Conservation (phyloP, 371 early-diverging fungal species). For the Mortierella sp. region DNA sequence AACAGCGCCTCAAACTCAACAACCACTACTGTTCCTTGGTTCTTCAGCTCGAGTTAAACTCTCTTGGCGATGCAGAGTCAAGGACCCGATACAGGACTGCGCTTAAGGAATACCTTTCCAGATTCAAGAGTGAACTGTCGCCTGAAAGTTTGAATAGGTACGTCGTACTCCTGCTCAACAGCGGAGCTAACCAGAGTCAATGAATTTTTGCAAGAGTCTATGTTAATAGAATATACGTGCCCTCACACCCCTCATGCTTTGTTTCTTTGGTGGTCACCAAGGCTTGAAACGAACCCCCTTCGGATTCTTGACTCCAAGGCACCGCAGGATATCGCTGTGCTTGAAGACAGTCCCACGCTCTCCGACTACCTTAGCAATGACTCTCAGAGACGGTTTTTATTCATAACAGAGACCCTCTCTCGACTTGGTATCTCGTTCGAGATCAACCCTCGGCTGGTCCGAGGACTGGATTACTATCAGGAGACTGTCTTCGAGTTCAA, state of each 20-base stretch:
- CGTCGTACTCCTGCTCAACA: background rate
- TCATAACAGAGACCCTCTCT: conserved; percentile 52
- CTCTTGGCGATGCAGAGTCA: conserved; percentile 61
- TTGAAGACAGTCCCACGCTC: conserved; percentile 52
- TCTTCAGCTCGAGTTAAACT: conserved; percentile 61
- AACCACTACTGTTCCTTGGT: background rate
- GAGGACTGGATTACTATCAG: conserved; percentile 75
- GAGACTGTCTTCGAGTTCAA: conserved; percentile 72
- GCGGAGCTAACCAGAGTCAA: background rate
- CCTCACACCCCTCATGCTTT: background rate
- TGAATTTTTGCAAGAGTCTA: background rate
- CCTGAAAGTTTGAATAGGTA: conserved; percentile 58
- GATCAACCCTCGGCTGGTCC: conserved; percentile 62
- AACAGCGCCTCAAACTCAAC: background rate
- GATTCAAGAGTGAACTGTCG: conserved; percentile 52
- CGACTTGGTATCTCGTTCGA: conserved; percentile 57
- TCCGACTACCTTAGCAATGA: conserved; percentile 50
- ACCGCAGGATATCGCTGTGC: conserved; percentile 55
- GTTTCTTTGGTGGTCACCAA: conserved; percentile 8
- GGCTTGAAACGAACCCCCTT: conserved; percentile 64
- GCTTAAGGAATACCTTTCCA: conserved; percentile 55
- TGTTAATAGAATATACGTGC: background rate
- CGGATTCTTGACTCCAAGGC: conserved; percentile 71
- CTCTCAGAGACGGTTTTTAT: conserved; percentile 55
- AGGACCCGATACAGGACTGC: conserved; percentile 54